phyloP scores from a whole-genome alignment of 2,329 filamentous ascomycete species.

The Pseudonectria foliicola region DNA sequence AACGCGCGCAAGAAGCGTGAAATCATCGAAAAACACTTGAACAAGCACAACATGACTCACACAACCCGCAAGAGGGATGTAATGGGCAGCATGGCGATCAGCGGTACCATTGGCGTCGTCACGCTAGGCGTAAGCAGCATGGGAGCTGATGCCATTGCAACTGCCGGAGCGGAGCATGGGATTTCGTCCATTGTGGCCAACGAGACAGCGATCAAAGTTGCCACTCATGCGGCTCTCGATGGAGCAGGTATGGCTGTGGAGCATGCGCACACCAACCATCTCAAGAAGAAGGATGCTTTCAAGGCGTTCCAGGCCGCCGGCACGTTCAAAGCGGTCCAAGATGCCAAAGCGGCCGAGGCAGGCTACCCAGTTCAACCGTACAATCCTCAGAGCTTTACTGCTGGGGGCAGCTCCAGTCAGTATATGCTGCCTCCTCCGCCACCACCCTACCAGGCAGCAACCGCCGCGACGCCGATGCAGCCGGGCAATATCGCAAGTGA shows the following conservation, averaged over 20 bases:
- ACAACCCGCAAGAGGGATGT: slow-evolving; percentile 35
- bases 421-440: slow-evolving; percentile 9
- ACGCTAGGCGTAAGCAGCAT: slow-evolving; percentile 29
- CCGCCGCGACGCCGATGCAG: not conserved
- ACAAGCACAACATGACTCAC: slow-evolving; percentile 26
- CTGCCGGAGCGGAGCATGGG: slow-evolving; percentile 28
- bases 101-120: slow-evolving; percentile 28
- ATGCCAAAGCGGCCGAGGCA: slow-evolving; percentile 22
- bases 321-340: slow-evolving; percentile 23
- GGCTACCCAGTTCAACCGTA: slow-evolving; percentile 13
- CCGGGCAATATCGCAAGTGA: slow-evolving; percentile 1
- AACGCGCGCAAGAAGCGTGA: slow-evolving; percentile 36
- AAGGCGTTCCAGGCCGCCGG: slow-evolving; percentile 27
- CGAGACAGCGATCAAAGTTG: slow-evolving; percentile 28
- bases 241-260: slow-evolving; percentile 29
- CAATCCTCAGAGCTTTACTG: slow-evolving; percentile 2
- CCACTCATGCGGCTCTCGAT: slow-evolving; percentile 30
- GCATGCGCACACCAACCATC: slow-evolving; percentile 27
- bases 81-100: slow-evolving; percentile 30
- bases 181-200: slow-evolving; percentile 21
- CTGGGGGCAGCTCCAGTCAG: slow-evolving; percentile 3
- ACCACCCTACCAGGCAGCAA: slow-evolving; percentile 3
- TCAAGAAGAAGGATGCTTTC: slow-evolving; percentile 27
- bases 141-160: slow-evolving; percentile 29
- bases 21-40: slow-evolving; percentile 33